Evolutionary conservation across 371 early-diverging fungal species (phyloP), one percentile per base, ranked within the genome.

Genomic region (Mortierella sp.): DNA sequence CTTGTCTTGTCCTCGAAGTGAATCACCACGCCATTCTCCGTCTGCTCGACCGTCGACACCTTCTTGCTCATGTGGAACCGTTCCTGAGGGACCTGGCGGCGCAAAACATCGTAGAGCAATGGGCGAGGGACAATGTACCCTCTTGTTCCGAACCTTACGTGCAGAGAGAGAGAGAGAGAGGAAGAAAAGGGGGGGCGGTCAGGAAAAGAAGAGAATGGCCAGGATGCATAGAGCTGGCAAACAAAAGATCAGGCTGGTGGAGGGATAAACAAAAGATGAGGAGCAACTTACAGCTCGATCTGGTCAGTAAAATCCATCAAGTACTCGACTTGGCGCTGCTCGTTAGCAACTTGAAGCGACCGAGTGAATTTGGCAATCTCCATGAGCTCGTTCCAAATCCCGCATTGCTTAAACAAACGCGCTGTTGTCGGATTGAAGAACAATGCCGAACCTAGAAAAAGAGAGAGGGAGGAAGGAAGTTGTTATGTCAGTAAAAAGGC

Each of bases 121-220:
- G 79, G 65, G 4, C 75, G 68, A 37, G 79, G 61, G 41, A 79
- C 48, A 50, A 74, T 74, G 58, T 79, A 69, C 66, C 45, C 78
- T 66, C 67, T 61, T 16, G 14, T 31, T 37, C n/a, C 41, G 8
- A 68, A 43, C 41, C 43, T 37, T 10, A 58, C 24, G 31, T 37
- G 45, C 13, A 70, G 1, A 24, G 39, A 70, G 0, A 43, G 40
- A 29, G n/a, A 29, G 34, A 24, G 61, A 41, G 45, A 43, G 31
- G 3, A 24, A 70, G 43, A 39, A 24, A n/a, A 31, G 7, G 61
- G 26, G 45, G 40, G 45, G 43, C 4, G 53, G 14, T 11, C n/a
- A n/a, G n/a, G n/a, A n/a, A n/a, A n/a, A 52, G 37, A 47, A 67
- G 29, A 26, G 22, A 53, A 45, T 44, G 43, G n/a, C 14, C 34